A percentile compares a stretch with the other conserved stretches of the same genome.
These are phyloP conservation scores for Fusarium lyarnte DNA, from an alignment of 2,329 filamentous ascomycete species.

Conservation along the genomic window DNA sequence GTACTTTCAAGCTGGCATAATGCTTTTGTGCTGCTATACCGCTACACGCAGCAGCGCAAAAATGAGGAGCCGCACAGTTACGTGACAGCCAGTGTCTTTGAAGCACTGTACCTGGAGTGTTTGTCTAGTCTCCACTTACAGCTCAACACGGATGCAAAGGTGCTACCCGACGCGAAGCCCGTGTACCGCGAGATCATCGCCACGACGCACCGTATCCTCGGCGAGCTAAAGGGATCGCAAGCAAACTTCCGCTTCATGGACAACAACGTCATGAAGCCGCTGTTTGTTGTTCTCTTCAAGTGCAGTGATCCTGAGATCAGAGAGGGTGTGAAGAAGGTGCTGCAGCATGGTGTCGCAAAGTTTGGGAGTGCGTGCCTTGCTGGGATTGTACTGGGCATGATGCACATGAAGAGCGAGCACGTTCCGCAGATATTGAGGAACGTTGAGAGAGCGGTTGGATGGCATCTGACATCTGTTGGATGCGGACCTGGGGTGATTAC, in stretches of 20 bases:
- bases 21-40: constrained; percentile 23
- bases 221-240: neutral
- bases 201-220: constrained; percentile 10
- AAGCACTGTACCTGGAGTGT: constrained; percentile 32
- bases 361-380: constrained; percentile 18
- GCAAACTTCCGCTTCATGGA: constrained; percentile 9
- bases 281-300: constrained; percentile 34
- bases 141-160: constrained; percentile 5
- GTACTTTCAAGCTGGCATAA: constrained; percentile 29
- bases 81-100: constrained; percentile 29
- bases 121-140: constrained; percentile 22
- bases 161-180: constrained; percentile 28
- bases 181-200: constrained; percentile 34
- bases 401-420: constrained; percentile 16
- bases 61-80: constrained; percentile 13
- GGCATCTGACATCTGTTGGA: constrained; percentile 27
- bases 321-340: constrained; percentile 10
- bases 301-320: constrained; percentile 26
- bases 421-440: constrained; percentile 30
- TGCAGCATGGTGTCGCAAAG: constrained; percentile 6
- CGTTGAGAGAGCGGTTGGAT: constrained; percentile 33
- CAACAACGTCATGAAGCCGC: constrained; percentile 32
- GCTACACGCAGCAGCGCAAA: constrained; percentile 9
- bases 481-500: constrained; percentile 16
- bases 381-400: constrained; percentile 24